Percentiles rank a stretch among this genome's conserved stretches.
phyloP scores from a whole-genome alignment of 2,329 filamentous ascomycete species.

The Daldinia eschscholtzii region DNA sequence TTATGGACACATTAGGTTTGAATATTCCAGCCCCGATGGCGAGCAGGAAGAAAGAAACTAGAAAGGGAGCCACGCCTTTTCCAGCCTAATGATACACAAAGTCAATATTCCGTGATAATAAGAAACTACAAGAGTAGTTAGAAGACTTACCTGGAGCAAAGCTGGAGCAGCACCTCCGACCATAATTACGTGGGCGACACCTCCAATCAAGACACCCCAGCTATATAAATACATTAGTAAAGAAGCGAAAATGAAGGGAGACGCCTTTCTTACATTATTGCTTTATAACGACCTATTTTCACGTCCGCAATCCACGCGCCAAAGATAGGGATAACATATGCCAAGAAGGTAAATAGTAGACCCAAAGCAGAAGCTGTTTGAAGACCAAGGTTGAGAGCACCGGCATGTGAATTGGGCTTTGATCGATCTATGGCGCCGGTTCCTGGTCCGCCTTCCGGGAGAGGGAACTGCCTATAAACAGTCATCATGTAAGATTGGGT shows the following conservation, averaged over 20 bases:
- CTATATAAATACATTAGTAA: conserved; percentile 1
- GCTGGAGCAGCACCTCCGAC: conserved; percentile 72
- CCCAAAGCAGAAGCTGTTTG: conserved; percentile 61
- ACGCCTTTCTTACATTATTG: conserved; percentile 62
- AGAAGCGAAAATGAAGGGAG: background rate
- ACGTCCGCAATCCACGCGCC: conserved; percentile 73
- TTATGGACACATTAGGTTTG: conserved; percentile 70
- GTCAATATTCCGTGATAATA: background rate
- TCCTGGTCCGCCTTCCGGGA: conserved; percentile 58
- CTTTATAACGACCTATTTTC: conserved; percentile 74
- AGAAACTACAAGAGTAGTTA: background rate
- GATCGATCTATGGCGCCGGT: conserved; percentile 53
- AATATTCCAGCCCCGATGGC: conserved; percentile 77
- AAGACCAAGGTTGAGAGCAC: conserved; percentile 64
- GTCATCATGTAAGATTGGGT: background rate
- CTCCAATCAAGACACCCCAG: conserved; percentile 66
- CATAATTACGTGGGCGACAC: conserved; percentile 73
- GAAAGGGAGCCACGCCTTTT: conserved; percentile 66
- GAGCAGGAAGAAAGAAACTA: conserved; percentile 74
- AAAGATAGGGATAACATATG: conserved; percentile 62
- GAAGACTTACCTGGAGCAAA: conserved; percentile 59
- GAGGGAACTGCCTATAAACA: conserved; percentile 57
- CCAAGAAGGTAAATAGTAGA: conserved; percentile 62
- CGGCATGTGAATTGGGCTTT: conserved; percentile 58
- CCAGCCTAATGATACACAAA: conserved; percentile 24